A percentile compares a stretch with the other conserved stretches of the same genome.
Conservation (phyloP, 2,329 filamentous ascomycete species). For the Aspergillus tubingensis region DNA sequence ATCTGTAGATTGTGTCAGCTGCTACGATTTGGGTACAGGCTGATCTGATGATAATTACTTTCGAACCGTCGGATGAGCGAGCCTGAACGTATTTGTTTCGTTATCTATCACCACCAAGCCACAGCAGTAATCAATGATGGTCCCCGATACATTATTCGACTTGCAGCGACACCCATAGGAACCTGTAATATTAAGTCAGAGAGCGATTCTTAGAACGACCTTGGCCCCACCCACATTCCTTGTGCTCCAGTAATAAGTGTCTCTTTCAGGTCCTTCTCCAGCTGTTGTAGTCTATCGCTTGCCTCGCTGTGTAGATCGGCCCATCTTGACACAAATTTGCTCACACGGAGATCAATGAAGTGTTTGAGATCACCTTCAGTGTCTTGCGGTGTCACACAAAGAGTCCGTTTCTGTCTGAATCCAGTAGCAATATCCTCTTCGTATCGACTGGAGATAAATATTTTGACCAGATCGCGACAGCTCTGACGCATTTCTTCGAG, state of each 20-base stretch:
- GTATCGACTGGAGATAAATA: conserved; percentile 2
- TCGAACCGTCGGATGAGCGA: background rate
- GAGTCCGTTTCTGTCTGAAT: background rate
- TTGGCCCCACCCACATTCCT: background rate
- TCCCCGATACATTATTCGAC: background rate
- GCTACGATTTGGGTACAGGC: background rate
- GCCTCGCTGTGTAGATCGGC: background rate
- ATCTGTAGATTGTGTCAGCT: background rate
- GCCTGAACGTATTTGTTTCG: background rate
- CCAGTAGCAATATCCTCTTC: conserved; percentile 1
- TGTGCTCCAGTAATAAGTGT: background rate
- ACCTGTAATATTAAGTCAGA: background rate
- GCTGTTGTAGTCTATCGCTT: background rate
- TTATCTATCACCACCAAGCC: background rate
- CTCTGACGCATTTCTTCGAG: background rate
- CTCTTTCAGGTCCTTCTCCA: background rate
- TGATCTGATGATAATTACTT: background rate
- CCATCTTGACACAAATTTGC: background rate
- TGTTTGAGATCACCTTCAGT: background rate
- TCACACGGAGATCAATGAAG: background rate
- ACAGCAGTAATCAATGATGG: background rate
- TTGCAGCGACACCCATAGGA: background rate
- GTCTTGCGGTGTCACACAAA: background rate
- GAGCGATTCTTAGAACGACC: too few species aligned
- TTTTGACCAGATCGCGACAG: background rate